phyloP scores from a whole-genome alignment of 441 rosid genomes.

The Populus hybrid region DNA sequence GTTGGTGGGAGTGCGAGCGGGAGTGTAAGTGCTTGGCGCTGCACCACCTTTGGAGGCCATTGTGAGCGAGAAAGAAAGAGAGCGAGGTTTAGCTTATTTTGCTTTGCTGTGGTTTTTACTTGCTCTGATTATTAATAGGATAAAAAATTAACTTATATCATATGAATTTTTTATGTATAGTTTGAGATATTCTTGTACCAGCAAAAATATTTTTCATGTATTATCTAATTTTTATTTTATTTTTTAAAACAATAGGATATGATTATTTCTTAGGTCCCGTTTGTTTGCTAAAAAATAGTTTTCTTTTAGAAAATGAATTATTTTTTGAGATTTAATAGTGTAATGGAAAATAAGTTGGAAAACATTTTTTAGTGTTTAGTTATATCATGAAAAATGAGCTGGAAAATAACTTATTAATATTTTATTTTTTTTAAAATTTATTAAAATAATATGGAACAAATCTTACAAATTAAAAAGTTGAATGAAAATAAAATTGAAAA shows the following conservation, averaged over 20 bases:
- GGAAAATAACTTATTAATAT: too few relatives aligned
- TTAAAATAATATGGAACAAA: too few relatives aligned
- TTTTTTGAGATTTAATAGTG: too few relatives aligned
- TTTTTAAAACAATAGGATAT: neutral
- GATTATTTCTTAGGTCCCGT: neutral
- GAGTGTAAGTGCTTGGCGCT: constrained; percentile 62
- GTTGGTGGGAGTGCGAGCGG: constrained; percentile 25
- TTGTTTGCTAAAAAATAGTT: too few relatives aligned
- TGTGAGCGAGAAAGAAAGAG: neutral
- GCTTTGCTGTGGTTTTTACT: too few relatives aligned
- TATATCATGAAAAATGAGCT: too few relatives aligned
- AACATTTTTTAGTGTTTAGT: too few relatives aligned
- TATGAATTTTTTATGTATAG: neutral
- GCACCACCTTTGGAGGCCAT: constrained; percentile 53
- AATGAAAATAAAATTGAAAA: too few relatives aligned
- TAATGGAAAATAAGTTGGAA: too few relatives aligned
- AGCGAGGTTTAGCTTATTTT: neutral
- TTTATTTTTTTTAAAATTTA: too few relatives aligned
- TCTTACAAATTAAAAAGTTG: too few relatives aligned
- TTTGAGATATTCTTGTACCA: neutral
- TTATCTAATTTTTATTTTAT: neutral
- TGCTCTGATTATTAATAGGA: neutral
- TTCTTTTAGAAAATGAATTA: too few relatives aligned
- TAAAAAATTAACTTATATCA: neutral
- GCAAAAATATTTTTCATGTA: neutral